A percentile compares a stretch with the other conserved stretches of the same genome.
Conservation (phyloP, 1,139 yeast species). For the Entelexis paramagnoliae region DNA sequence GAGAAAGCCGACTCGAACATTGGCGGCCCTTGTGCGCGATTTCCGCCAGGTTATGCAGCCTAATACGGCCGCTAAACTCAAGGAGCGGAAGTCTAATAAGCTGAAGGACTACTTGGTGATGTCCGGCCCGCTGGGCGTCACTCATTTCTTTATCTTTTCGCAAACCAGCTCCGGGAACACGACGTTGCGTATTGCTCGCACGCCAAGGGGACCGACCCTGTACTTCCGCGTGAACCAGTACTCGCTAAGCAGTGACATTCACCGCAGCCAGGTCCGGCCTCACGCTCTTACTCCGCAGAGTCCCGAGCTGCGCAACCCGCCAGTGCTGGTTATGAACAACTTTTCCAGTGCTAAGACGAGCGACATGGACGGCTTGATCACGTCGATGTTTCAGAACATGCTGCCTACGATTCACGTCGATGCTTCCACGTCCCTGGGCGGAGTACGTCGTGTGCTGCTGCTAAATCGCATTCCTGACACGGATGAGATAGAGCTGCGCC, state of each 20-base stretch:
- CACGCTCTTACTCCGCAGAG: constrained; percentile 24
- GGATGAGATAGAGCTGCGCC: constrained; percentile 69
- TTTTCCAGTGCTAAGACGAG: constrained; percentile 44
- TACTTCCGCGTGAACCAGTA: constrained; percentile 70
- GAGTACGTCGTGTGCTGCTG: constrained; percentile 78
- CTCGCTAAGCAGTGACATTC: constrained; percentile 75
- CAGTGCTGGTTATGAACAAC: constrained; percentile 83
- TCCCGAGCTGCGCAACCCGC: constrained; percentile 64
- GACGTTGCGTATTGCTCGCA: constrained; percentile 69
- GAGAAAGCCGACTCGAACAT: constrained; percentile 59
- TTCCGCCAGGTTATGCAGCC: constrained; percentile 91
- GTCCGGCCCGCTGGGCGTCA: constrained; percentile 95
- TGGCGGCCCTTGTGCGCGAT: constrained; percentile 76
- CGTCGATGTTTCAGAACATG: constrained; percentile 89
- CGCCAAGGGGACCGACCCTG: constrained; percentile 92
- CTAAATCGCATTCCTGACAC: constrained; percentile 62
- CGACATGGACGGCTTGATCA: constrained; percentile 57
- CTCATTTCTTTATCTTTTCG: constrained; percentile 77
- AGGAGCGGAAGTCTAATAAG: constrained; percentile 78
- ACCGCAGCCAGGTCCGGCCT: constrained; percentile 38
- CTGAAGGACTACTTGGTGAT: constrained; percentile 84
- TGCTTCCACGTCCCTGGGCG: constrained; percentile 56
- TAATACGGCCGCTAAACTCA: constrained; percentile 80
- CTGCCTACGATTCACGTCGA: constrained; percentile 88
- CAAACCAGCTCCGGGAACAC: constrained; percentile 73